Evolutionary conservation across 164 flowering plant genomes (phyloP).

Genomic region (Magnolia sinica): DNA sequence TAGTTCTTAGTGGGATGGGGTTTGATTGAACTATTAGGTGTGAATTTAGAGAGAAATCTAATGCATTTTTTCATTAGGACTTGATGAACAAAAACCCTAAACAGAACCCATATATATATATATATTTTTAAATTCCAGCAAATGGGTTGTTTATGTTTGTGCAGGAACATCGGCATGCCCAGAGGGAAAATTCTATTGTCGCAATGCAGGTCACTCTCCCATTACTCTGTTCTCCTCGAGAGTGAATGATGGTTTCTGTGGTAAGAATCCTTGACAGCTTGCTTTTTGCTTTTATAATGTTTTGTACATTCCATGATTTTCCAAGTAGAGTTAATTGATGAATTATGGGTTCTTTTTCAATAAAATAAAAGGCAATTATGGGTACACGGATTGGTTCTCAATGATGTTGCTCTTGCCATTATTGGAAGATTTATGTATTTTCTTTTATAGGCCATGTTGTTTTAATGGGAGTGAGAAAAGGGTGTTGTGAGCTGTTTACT

Average conservation of each 20-base stretch:
- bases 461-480: neutral
- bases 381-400: neutral
- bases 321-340: neutral
- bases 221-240: conserved; percentile 68
- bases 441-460: neutral
- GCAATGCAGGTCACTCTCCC: conserved; percentile 75
- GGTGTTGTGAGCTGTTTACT: neutral
- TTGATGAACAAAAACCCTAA: neutral
- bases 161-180: conserved; percentile 97
- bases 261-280: conserved; percentile 35
- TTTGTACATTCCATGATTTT: neutral
- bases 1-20: neutral
- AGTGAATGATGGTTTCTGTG: conserved; percentile 95
- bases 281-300: neutral
- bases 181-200: conserved; percentile 71
- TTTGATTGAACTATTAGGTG: neutral
- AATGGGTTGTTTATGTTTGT: conserved; percentile 12
- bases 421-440: neutral
- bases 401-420: neutral
- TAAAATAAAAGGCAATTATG: neutral
- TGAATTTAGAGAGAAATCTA: neutral
- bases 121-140: neutral
- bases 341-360: neutral
- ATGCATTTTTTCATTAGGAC: neutral
- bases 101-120: too few species aligned